Conservation (phyloP, 768 basidiomycete genomes). For the Cubamyces sp. region DNA sequence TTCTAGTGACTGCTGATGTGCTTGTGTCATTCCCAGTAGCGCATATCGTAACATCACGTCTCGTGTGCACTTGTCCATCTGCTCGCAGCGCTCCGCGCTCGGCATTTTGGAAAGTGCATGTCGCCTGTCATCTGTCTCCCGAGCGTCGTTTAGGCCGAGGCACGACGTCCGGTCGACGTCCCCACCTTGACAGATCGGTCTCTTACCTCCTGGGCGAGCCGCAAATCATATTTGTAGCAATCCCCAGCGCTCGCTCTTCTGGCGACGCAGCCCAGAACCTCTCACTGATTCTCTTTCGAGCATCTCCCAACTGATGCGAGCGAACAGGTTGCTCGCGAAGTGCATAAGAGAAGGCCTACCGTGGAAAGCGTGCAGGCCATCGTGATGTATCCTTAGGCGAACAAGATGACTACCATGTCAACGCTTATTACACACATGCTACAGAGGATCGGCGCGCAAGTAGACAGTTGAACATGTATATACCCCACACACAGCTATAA, state of each 20-base stretch:
- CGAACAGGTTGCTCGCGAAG: neutral
- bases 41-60: constrained; percentile 8
- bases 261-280: neutral
- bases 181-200: constrained; percentile 2
- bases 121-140: neutral
- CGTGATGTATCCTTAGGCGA: constrained; percentile 1
- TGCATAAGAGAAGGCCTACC: neutral
- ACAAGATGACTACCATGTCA: neutral
- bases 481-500: neutral
- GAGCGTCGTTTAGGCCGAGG: constrained; percentile 1
- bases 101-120: neutral
- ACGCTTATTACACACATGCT: neutral
- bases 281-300: neutral
- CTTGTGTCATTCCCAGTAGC: neutral
- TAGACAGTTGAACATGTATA: no score
- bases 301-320: neutral
- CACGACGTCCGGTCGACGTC: no score
- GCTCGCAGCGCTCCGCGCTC: neutral
- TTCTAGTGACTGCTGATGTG: no score
- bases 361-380: constrained; percentile 3
- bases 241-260: neutral
- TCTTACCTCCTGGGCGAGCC: neutral
- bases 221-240: constrained; percentile 3
- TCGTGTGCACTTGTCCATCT: constrained; percentile 3
- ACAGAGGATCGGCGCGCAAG: no score